A percentile compares a stretch with the other conserved stretches of the same genome.
phyloP scores from a whole-genome alignment of 164 flowering plant genomes.

The Cinnamomum chago region DNA sequence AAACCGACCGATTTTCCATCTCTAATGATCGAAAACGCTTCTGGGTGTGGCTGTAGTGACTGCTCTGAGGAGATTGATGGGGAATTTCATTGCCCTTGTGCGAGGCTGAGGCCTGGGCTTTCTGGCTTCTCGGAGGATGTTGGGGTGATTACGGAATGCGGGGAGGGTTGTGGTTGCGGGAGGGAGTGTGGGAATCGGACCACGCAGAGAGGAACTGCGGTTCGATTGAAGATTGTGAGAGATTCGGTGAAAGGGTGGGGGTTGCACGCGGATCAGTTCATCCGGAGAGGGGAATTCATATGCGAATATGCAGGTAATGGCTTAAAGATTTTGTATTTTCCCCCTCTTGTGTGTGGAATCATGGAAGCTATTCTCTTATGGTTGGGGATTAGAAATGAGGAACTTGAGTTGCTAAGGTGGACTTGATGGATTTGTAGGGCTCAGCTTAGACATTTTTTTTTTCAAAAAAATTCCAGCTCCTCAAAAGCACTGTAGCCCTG shows the following conservation, averaged over 20 bases:
- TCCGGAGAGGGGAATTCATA: constrained; percentile 50
- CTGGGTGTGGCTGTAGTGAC: constrained; percentile 51
- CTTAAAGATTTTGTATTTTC: too few species aligned
- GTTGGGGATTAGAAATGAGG: too few species aligned
- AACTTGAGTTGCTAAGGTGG: too few species aligned
- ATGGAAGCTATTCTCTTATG: too few species aligned
- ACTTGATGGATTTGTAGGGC: too few species aligned
- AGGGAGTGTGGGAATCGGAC: constrained; percentile 51
- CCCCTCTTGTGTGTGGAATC: too few species aligned
- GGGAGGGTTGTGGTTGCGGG: constrained; percentile 61
- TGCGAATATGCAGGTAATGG: constrained; percentile 83
- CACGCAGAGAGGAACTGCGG: constrained; percentile 60
- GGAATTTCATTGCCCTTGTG: constrained; percentile 38
- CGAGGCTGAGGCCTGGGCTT: constrained; percentile 4
- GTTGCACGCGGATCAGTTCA: constrained; percentile 54
- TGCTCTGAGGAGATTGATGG: constrained; percentile 23
- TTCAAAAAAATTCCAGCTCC: too few species aligned
- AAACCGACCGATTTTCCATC: constrained; percentile 7
- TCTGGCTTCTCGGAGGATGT: constrained; percentile 13
- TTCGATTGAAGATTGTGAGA: constrained; percentile 54
- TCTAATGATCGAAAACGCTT: constrained; percentile 12
- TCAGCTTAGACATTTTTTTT: too few species aligned
- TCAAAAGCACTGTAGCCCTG: too few species aligned
- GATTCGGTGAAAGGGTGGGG: constrained; percentile 75
- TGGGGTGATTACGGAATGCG: constrained; percentile 57